Evolutionary conservation across 1,284 basidiomycete genomes (phyloP), one percentile per base, ranked within the genome.

Genomic region (Garcileccinum viscosum): DNA sequence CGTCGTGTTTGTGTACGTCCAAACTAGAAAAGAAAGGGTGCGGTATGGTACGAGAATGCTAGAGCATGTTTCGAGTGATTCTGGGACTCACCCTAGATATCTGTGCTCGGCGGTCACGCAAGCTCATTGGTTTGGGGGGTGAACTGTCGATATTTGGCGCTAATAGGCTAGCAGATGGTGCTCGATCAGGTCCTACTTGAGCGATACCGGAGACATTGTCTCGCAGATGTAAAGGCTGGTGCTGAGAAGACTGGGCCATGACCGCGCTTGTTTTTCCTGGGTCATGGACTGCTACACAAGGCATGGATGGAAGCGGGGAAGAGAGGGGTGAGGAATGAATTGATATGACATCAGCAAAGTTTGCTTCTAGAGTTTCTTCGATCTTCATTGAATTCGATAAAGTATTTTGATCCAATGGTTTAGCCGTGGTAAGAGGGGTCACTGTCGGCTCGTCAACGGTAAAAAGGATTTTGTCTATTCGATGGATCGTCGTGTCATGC

Each of bases 51-150:
- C 50, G 19, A 47, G 56, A 53, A 44, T 9, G 40, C 62, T 15
- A 56, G 37, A 1, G 6, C 11, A n/a, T 27, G 30, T n/a, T 30
- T 42, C 7, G 30, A 50, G 58, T 7, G 11, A n/a, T 1, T 11
- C 17, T 44, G 22, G 4, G 37, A 75, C 79, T 71, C 62, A 80
- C 77, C 65, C 59, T 62, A 22, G 69, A 72, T 53, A 78, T 80
- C 27, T 80, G 77, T 4, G 79, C 79, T 11, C 77, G 75, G 5
- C 77, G 76, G 47, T 78, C 77, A 19, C 77, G 77, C 35, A 78
- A 62, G 63, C 77, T 78, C 78, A 78, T 78, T 30, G 77, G 68
- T 59, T 69, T 74, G 15, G 65, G 69, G 22, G 76, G 67, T 5
- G 77, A 76, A 14, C 27, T 19, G 9, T 71, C 62, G 24, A 38